Conservation (phyloP, 345 rosid genomes). For the Punica granatum region DNA sequence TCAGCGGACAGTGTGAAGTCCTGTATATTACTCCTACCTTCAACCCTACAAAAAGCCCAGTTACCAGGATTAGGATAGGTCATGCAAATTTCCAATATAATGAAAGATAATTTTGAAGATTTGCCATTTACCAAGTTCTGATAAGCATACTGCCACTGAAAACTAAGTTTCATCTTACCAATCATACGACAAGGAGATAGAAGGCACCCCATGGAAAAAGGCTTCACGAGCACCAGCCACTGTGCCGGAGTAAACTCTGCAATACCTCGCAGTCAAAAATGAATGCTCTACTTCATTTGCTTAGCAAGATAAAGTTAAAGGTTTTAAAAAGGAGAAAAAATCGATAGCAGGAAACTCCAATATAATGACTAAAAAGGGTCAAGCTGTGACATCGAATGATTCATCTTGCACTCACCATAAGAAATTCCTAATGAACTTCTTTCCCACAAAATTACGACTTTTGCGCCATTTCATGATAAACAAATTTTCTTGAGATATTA, state of each 20-base stretch:
- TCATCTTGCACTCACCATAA: neutral
- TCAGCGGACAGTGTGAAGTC: conserved; percentile 68
- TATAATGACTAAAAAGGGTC: neutral
- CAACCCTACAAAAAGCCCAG: conserved; percentile 36
- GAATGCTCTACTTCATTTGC: neutral
- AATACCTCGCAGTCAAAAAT: neutral
- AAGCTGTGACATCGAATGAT: neutral
- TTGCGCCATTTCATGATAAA: neutral
- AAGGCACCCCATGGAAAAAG: conserved; percentile 66
- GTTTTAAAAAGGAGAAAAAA: neutral
- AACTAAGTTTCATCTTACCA: conserved; percentile 33
- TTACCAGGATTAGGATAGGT: neutral
- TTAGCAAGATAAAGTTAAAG: too few relatives aligned
- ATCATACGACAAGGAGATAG: conserved; percentile 69
- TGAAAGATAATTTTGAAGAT: neutral
- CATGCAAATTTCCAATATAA: neutral
- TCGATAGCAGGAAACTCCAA: neutral
- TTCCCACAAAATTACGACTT: neutral
- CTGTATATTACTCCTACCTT: conserved; percentile 41
- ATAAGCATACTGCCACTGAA: neutral
- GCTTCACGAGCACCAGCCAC: conserved; percentile 98
- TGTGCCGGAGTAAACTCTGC: conserved; percentile 90
- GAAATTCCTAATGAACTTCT: neutral
- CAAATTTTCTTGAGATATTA: neutral
- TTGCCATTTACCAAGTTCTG: neutral